These are phyloP conservation scores for Tetrapyrgos nigripes DNA, from an alignment of 1,284 basidiomycete genomes.

Conservation along the genomic window DNA sequence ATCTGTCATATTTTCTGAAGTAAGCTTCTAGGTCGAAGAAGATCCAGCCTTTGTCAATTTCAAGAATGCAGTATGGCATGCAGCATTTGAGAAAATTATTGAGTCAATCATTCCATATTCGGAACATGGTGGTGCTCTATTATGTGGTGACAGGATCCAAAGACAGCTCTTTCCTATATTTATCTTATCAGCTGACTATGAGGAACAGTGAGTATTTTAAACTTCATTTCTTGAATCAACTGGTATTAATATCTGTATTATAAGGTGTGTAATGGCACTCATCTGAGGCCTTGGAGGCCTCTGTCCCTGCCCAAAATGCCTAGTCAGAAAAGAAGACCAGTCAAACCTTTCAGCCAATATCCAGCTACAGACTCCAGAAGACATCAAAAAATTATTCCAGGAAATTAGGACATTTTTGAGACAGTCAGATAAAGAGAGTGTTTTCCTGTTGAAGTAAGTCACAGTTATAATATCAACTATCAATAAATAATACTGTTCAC, in stretches of 20 bases:
- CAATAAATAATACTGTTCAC: no score
- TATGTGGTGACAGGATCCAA: conserved; percentile 30
- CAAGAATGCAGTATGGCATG: conserved; percentile 43
- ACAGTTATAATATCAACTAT: no score
- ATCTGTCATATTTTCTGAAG: neutral
- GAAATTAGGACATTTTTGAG: no score
- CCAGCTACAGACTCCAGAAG: conserved; percentile 20
- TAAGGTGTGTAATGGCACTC: conserved; percentile 36
- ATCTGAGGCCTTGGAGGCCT: conserved; percentile 34
- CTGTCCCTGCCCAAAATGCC: conserved; percentile 42
- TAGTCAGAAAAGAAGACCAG: conserved; percentile 32
- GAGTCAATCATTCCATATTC: conserved; percentile 26
- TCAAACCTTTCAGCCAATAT: conserved; percentile 23
- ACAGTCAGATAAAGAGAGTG: no score
- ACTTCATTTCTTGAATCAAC: neutral
- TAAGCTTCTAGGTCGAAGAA: conserved; percentile 27
- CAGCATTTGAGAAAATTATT: conserved; percentile 31
- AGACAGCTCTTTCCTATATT: conserved; percentile 34
- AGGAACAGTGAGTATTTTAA: conserved; percentile 43
- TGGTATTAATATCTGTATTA: neutral
- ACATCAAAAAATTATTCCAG: no score
- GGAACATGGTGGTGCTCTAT: conserved; percentile 29
- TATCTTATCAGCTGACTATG: conserved; percentile 43
- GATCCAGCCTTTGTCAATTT: conserved; percentile 34
- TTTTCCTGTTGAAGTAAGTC: no score